These are phyloP conservation scores for Zymoseptoria passerinii DNA, from an alignment of 2,329 filamentous ascomycete genomes.

Conservation along the genomic window DNA sequence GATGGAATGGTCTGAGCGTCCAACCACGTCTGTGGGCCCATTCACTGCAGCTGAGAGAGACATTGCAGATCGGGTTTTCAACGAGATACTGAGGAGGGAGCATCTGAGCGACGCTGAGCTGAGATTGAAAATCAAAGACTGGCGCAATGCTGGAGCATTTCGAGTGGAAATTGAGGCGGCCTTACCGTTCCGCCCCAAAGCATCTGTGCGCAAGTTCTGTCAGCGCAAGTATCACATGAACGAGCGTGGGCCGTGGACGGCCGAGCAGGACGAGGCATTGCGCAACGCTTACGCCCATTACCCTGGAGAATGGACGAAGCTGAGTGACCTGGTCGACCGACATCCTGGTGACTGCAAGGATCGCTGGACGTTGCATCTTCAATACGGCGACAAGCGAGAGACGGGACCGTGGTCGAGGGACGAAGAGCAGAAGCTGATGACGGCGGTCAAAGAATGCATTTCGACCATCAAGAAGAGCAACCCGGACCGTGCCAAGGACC, in stretches of 20 bases:
- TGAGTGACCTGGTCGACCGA: constrained; percentile 56
- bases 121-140: constrained; percentile 16
- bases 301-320: constrained; percentile 52
- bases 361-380: constrained; percentile 60
- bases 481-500: constrained; percentile 25
- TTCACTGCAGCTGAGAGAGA: constrained; percentile 20
- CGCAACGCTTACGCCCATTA: constrained; percentile 39
- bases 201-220: constrained; percentile 37
- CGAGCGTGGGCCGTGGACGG: constrained; percentile 51
- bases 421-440: constrained; percentile 50
- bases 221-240: constrained; percentile 59
- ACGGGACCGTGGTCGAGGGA: constrained; percentile 51
- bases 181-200: constrained; percentile 28
- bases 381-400: constrained; percentile 47
- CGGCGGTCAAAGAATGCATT: constrained; percentile 48
- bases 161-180: constrained; percentile 20
- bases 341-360: constrained; percentile 59
- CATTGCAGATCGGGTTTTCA: constrained; percentile 21
- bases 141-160: constrained; percentile 28
- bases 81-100: constrained; percentile 10
- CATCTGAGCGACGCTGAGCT: constrained; percentile 16
- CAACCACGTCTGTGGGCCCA: not conserved
- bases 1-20: not conserved
- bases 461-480: constrained; percentile 37
- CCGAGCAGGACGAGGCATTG: constrained; percentile 51